Conservation (phyloP, 1,284 basidiomycete species). For the Cryptococcus sp. region DNA sequence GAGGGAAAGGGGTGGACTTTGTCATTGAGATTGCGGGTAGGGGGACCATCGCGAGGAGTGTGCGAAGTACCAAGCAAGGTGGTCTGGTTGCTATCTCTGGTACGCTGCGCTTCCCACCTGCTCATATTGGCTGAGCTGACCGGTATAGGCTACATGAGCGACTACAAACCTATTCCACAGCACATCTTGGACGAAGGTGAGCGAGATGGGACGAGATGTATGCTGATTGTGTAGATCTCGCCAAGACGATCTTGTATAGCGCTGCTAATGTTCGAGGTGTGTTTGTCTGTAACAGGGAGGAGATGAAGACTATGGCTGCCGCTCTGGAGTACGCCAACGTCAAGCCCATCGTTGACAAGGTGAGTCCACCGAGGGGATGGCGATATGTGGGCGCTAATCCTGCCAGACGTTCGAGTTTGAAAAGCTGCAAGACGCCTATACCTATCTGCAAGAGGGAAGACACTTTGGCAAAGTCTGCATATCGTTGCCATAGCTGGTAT, state of each 20-base stretch:
- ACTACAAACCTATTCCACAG: conserved; percentile 23
- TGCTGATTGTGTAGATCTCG: conserved; percentile 20
- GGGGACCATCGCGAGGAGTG: conserved; percentile 29
- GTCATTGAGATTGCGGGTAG: conserved; percentile 42
- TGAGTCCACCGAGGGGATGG: conserved; percentile 7
- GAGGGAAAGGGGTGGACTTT: conserved; percentile 34
- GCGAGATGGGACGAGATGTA: neutral
- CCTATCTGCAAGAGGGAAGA: conserved; percentile 37
- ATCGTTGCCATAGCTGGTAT: too few relatives aligned
- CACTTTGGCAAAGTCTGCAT: conserved; percentile 44
- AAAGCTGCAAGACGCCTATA: conserved; percentile 44
- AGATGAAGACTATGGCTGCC: conserved; percentile 44
- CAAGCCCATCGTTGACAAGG: conserved; percentile 47
- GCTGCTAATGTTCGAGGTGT: conserved; percentile 43
- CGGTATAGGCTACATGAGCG: conserved; percentile 22
- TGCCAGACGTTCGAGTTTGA: conserved; percentile 42
- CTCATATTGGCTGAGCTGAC: neutral
- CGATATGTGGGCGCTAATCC: neutral
- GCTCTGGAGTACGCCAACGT: conserved; percentile 42
- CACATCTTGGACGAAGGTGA: conserved; percentile 27
- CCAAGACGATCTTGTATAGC: conserved; percentile 27
- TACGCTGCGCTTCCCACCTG: conserved; percentile 3
- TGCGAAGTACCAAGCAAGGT: conserved; percentile 25
- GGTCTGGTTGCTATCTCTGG: conserved; percentile 35
- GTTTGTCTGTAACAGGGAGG: conserved; percentile 46